These are phyloP conservation scores for Nicotiana tomentosiformis DNA, from an alignment of 257 asterid species.

Conservation along the genomic window DNA sequence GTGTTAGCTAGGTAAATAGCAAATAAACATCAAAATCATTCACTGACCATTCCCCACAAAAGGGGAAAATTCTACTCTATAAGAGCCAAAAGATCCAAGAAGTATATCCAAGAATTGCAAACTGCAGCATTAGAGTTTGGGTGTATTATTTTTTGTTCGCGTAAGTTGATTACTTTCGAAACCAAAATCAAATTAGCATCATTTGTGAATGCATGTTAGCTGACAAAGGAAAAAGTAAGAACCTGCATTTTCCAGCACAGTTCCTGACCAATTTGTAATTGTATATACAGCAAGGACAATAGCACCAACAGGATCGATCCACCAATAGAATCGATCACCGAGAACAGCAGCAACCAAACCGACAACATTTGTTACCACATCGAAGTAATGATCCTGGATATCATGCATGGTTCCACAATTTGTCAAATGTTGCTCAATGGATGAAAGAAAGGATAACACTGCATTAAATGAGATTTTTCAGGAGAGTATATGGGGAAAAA, in stretches of 20 bases:
- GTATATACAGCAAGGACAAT: constrained; percentile 50
- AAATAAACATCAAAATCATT: neutral
- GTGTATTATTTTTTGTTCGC: neutral
- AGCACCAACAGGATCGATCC: constrained; percentile 70
- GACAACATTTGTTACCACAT: constrained; percentile 60
- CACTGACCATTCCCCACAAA: neutral
- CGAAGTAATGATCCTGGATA: constrained; percentile 57
- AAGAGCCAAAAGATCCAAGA: neutral
- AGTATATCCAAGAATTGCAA: neutral
- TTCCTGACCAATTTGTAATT: constrained; percentile 51
- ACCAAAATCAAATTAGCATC: neutral
- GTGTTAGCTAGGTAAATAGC: constrained; percentile 36
- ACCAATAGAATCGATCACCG: constrained; percentile 50
- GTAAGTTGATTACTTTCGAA: neutral
- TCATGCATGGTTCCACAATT: neutral
- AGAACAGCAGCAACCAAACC: constrained; percentile 55
- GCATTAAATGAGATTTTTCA: neutral
- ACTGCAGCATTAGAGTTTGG: neutral
- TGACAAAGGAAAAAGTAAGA: neutral
- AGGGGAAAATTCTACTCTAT: neutral
- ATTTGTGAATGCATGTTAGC: neutral
- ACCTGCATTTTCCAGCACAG: constrained; percentile 67
- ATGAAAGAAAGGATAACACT: neutral
- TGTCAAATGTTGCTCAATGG: neutral
- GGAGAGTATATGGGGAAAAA: neutral